phyloP scores from a whole-genome alignment of 2,329 filamentous ascomycete genomes.

The Cordyceps militaris region DNA sequence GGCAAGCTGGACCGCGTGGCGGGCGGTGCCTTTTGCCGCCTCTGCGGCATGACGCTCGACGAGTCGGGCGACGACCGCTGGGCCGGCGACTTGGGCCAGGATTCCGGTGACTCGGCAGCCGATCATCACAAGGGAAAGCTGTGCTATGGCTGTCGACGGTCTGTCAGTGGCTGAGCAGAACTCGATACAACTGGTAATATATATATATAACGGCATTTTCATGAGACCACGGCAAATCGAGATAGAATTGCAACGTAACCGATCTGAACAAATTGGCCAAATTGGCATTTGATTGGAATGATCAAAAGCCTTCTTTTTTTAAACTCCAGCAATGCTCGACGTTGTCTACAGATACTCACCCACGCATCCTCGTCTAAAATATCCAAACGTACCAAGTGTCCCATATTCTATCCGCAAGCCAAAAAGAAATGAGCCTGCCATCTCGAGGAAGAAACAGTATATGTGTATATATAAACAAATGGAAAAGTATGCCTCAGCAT shows the following conservation, averaged over 20 bases:
- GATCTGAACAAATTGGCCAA: background rate
- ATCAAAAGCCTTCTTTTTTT: background rate
- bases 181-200: background rate
- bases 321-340: conserved; percentile 7
- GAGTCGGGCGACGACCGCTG: conserved; percentile 56
- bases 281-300: background rate
- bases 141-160: conserved; percentile 70
- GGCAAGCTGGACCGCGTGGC: conserved; percentile 59
- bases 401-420: conserved; percentile 6
- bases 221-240: background rate
- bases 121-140: conserved; percentile 32
- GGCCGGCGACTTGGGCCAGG: conserved; percentile 52
- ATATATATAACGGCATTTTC: background rate
- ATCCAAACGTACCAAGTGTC: background rate
- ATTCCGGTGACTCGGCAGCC: conserved; percentile 20
- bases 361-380: background rate
- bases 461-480: background rate
- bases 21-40: conserved; percentile 44
- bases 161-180: conserved; percentile 45
- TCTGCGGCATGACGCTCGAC: conserved; percentile 64
- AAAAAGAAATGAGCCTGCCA: conserved; percentile 6
- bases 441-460: conserved; percentile 7
- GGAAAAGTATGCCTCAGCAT: background rate
- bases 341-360: background rate
- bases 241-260: background rate